phyloP scores from a whole-genome alignment of 2,329 filamentous ascomycete species.

The Teratosphaeria nubilosa region DNA sequence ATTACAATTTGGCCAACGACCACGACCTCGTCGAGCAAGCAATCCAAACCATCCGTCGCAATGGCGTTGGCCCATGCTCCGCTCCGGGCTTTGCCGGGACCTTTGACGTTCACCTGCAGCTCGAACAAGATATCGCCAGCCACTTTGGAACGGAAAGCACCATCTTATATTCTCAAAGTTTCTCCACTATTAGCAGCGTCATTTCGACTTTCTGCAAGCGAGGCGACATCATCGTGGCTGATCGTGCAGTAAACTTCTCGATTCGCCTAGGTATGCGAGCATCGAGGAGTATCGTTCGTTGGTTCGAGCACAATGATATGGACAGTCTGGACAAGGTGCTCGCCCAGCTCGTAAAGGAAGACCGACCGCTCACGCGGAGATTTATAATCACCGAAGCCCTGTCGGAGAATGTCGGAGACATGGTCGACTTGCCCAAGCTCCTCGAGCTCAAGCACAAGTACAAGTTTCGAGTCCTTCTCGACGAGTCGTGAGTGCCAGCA shows the following conservation, averaged over 20 bases:
- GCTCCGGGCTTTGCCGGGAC: conserved; percentile 97
- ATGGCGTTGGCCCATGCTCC: conserved; percentile 92
- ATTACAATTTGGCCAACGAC: conserved; percentile 92
- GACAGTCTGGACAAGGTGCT: conserved; percentile 80
- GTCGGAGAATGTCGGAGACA: conserved; percentile 83
- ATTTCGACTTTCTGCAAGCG: conserved; percentile 96
- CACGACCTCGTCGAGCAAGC: conserved; percentile 91
- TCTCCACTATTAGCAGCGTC: conserved; percentile 89
- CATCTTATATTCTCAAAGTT: conserved; percentile 92
- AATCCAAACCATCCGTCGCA: conserved; percentile 84
- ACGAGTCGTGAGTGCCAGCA: conserved; percentile 63
- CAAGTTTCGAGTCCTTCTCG: conserved; percentile 95
- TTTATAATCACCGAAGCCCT: conserved; percentile 95
- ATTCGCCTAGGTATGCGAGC: conserved; percentile 93
- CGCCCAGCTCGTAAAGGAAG: conserved; percentile 76
- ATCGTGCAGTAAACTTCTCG: conserved; percentile 84
- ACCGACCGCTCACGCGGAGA: conserved; percentile 75
- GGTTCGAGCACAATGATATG: conserved; percentile 96
- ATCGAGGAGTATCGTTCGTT: conserved; percentile 78
- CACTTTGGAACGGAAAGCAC: conserved; percentile 80
- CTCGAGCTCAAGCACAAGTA: conserved; percentile 91
- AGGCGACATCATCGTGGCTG: conserved; percentile 92
- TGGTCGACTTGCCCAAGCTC: conserved; percentile 73
- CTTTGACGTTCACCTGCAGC: conserved; percentile 96
- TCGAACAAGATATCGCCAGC: conserved; percentile 82